phyloP scores from a whole-genome alignment of 345 rosid genomes.

The Erodium maritimum region DNA sequence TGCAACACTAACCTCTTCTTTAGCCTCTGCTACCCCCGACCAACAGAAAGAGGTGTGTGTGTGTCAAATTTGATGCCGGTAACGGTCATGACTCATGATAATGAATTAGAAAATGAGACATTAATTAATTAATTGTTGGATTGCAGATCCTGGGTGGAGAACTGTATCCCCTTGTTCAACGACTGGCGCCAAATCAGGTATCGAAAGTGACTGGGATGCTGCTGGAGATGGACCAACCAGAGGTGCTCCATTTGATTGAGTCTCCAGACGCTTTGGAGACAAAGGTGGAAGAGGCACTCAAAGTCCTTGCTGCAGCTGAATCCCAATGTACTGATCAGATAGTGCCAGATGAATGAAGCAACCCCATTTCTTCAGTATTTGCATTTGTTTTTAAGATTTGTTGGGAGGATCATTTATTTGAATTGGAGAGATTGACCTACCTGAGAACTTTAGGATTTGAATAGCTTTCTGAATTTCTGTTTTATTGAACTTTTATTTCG shows the following conservation, averaged over 20 bases:
- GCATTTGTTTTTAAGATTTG: not conserved
- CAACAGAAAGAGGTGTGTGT: constrained; percentile 3
- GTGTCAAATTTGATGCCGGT: not conserved
- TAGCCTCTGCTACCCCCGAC: constrained; percentile 38
- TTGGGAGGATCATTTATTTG: not conserved
- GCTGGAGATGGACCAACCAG: constrained; percentile 68
- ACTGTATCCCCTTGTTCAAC: constrained; percentile 53
- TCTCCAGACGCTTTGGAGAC: constrained; percentile 57
- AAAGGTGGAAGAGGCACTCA: constrained; percentile 61
- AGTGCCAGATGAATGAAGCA: not conserved
- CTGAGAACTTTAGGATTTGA: too few species aligned
- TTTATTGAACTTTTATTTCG: too few species aligned
- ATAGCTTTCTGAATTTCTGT: too few species aligned
- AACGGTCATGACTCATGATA: too few species aligned
- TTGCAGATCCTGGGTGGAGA: constrained; percentile 66
- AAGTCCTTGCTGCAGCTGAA: constrained; percentile 24
- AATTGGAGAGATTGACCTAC: not conserved
- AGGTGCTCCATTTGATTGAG: constrained; percentile 58
- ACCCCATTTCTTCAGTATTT: not conserved
- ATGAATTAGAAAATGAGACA: too few species aligned
- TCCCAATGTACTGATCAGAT: not conserved
- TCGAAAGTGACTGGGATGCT: constrained; percentile 70
- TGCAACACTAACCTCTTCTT: constrained; percentile 43
- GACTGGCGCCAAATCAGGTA: constrained; percentile 39
- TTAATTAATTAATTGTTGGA: not conserved